Evolutionary conservation across 2,329 filamentous ascomycete species (phyloP).

Genomic region (Colletotrichum sidae): DNA sequence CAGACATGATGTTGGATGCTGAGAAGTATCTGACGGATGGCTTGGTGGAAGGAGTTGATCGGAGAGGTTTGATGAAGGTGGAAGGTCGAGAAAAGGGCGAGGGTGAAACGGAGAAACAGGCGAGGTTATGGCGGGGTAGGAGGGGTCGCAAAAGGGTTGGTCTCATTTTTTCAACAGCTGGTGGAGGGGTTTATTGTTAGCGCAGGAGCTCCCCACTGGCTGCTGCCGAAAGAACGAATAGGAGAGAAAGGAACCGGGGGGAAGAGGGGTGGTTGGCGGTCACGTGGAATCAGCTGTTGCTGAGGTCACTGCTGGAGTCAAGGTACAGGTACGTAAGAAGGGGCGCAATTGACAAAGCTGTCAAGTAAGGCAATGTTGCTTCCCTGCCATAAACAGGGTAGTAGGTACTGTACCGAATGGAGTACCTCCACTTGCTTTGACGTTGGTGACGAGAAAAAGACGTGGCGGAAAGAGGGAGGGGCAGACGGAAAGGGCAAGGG

Average conservation of each 20-base stretch:
- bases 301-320: slow-evolving; percentile 27
- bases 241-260: slow-evolving; percentile 7
- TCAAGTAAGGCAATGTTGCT: no score
- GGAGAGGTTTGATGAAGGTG: slow-evolving; percentile 39
- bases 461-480: not conserved
- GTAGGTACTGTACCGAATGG: no score
- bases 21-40: slow-evolving; percentile 58
- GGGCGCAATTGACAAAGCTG: not conserved
- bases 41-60: slow-evolving; percentile 37
- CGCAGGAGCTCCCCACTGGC: slow-evolving; percentile 37
- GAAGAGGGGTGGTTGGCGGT: slow-evolving; percentile 14
- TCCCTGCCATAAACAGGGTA: no score
- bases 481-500: not conserved
- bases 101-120: slow-evolving; percentile 40
- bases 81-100: slow-evolving; percentile 42
- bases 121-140: slow-evolving; percentile 40
- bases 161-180: slow-evolving; percentile 41
- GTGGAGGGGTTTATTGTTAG: slow-evolving; percentile 40
- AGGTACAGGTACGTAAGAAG: slow-evolving; percentile 17
- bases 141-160: slow-evolving; percentile 41
- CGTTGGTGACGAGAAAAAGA: not conserved
- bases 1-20: slow-evolving; percentile 77
- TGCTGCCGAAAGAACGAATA: slow-evolving; percentile 28
- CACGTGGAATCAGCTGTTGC: slow-evolving; percentile 36
- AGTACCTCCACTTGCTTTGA: no score